phyloP scores from a whole-genome alignment of 345 rosid genomes.

The Dipteronia dyeriana region DNA sequence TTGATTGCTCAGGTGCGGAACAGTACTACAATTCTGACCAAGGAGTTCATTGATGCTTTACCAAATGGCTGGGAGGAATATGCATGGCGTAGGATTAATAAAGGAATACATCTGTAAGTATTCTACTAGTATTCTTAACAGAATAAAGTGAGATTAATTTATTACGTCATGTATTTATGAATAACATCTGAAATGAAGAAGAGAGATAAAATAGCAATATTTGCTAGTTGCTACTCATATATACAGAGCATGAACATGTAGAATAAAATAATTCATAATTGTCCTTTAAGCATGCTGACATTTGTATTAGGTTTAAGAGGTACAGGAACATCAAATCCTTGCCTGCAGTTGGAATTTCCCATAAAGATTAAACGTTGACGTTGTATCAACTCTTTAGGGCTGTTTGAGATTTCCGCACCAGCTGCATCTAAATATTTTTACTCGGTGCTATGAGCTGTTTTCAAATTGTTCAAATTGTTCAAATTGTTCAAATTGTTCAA shows the following conservation, averaged over 20 bases:
- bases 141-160: neutral
- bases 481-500: neutral
- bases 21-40: slow-evolving; percentile 89
- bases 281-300: neutral
- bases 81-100: slow-evolving; percentile 95
- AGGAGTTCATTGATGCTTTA: slow-evolving; percentile 86
- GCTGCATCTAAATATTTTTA: neutral
- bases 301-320: neutral
- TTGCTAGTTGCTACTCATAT: slow-evolving; percentile 11
- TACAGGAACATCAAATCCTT: too few species aligned
- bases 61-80: slow-evolving; percentile 98
- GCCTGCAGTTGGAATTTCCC: neutral
- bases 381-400: neutral
- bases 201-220: neutral
- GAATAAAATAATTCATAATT: neutral
- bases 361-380: neutral
- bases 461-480: neutral
- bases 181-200: slow-evolving; percentile 4
- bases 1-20: slow-evolving; percentile 77
- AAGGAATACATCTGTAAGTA: slow-evolving; percentile 84
- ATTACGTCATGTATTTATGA: neutral
- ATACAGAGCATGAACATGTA: neutral
- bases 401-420: neutral
- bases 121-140: neutral
- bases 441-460: neutral